A percentile compares a stretch with the other conserved stretches of the same genome.
phyloP scores from a whole-genome alignment of 257 asterid species.

The Capsicum baccatum region DNA sequence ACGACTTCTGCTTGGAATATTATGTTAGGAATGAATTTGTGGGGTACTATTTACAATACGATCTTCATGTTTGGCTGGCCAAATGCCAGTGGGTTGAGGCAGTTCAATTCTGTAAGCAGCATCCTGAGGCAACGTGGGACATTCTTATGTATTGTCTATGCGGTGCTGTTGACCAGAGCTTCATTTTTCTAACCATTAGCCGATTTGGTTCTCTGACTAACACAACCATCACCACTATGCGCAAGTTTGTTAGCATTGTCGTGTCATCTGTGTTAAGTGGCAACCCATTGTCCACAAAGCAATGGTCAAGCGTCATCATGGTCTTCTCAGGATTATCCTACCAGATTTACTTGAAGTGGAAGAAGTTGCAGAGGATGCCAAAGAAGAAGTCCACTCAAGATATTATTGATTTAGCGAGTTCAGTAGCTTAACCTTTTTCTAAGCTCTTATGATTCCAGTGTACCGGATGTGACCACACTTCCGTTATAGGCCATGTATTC shows the following conservation, averaged over 20 bases:
- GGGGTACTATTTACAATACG: conserved; percentile 92
- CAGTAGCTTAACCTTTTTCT: neutral
- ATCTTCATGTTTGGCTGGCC: conserved; percentile 90
- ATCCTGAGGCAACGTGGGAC: conserved; percentile 97
- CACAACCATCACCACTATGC: conserved; percentile 92
- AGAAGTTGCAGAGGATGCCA: conserved; percentile 64
- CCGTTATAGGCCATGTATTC: conserved; percentile 1
- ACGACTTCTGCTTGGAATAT: conserved; percentile 92
- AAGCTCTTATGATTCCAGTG: neutral
- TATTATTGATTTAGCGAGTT: neutral
- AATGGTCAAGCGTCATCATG: conserved; percentile 88
- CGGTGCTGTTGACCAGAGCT: conserved; percentile 92
- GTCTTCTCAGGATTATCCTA: conserved; percentile 89
- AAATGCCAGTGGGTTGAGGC: conserved; percentile 79
- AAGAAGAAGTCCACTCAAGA: conserved; percentile 67
- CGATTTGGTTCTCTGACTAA: conserved; percentile 88
- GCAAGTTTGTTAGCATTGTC: conserved; percentile 97
- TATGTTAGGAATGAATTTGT: conserved; percentile 97
- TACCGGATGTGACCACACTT: neutral
- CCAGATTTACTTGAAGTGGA: conserved; percentile 89
- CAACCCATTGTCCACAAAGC: conserved; percentile 77
- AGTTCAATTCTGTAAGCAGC: conserved; percentile 72
- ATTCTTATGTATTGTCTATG: conserved; percentile 82
- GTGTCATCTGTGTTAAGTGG: conserved; percentile 86
- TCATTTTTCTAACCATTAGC: conserved; percentile 84